Evolutionary conservation across 805 yeast genomes (phyloP).

Genomic region (Starmerella asiatica): DNA sequence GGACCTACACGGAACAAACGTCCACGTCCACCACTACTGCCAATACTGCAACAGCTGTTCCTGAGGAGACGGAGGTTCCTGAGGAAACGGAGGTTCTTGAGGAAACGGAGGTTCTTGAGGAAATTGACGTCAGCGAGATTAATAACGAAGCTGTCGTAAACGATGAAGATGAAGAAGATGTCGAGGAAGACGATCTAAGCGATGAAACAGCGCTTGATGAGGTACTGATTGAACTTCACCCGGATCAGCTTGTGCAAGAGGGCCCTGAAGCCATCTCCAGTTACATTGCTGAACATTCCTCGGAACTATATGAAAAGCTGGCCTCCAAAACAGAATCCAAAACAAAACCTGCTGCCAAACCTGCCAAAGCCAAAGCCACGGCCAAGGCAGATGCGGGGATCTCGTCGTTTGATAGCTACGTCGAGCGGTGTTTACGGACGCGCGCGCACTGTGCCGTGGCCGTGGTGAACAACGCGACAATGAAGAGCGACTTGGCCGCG

Average conservation of each 20-base stretch:
- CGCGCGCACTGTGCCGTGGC: constrained; percentile 15
- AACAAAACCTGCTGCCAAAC: constrained; percentile 1
- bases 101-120: constrained; percentile 54
- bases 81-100: constrained; percentile 2
- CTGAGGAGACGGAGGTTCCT: background rate
- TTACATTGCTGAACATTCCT: constrained; percentile 10
- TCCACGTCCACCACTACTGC: constrained; percentile 3
- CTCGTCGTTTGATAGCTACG: constrained; percentile 9
- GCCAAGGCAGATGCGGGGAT: constrained; percentile 9
- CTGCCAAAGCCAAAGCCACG: constrained; percentile 9
- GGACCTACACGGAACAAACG: constrained; percentile 7
- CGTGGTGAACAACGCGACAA: constrained; percentile 10
- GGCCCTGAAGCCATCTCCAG: constrained; percentile 20
- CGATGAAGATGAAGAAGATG: constrained; percentile 10
- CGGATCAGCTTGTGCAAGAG: constrained; percentile 21
- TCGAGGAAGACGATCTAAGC: constrained; percentile 32
- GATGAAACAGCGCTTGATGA: constrained; percentile 36
- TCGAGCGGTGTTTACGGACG: constrained; percentile 16
- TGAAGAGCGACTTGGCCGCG: constrained; percentile 10
- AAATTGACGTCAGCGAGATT: constrained; percentile 51
- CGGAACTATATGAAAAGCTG: constrained; percentile 1
- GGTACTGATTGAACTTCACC: constrained; percentile 15
- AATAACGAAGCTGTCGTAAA: constrained; percentile 5
- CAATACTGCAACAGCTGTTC: constrained; percentile 2
- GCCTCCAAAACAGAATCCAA: background rate